Percentiles rank a stretch among this genome's conserved stretches.
Evolutionary conservation across 306 rosid genomes (phyloP).

Genomic region (Begonia fuchsioides): DNA sequence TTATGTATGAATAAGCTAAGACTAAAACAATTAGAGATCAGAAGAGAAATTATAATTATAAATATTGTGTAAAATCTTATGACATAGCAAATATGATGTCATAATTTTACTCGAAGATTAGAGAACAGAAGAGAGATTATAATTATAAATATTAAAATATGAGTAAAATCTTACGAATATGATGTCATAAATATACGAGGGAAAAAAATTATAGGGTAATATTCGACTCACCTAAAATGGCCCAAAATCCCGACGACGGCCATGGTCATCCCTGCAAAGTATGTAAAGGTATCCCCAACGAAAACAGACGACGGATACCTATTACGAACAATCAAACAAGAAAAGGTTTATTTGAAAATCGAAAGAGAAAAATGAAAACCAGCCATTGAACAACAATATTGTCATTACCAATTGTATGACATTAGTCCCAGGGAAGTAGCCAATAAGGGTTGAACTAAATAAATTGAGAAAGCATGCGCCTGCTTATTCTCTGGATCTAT

Average conservation of each 20-base stretch:
- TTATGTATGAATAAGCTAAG: no score
- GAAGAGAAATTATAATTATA: no score
- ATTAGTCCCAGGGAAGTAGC: constrained; percentile 69
- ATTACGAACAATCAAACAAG: constrained; percentile 16
- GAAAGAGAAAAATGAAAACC: constrained; percentile 8
- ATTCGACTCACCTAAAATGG: constrained; percentile 54
- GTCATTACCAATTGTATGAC: constrained; percentile 55
- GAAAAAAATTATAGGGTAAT: background rate
- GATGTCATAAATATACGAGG: background rate
- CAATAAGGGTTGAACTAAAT: constrained; percentile 63
- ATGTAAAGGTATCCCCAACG: constrained; percentile 93
- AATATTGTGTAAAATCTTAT: no score
- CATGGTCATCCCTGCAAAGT: constrained; percentile 99
- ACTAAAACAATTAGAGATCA: no score
- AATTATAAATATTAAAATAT: no score
- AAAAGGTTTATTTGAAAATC: constrained; percentile 7
- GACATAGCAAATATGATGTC: no score
- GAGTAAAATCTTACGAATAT: no score
- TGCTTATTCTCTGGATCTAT: constrained; percentile 61
- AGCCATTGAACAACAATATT: background rate
- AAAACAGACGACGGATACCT: constrained; percentile 97
- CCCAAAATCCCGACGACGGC: constrained; percentile 92
- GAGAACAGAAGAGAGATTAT: no score
- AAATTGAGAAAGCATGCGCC: constrained; percentile 77
- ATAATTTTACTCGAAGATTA: no score